phyloP scores from a whole-genome alignment of 2,329 filamentous ascomycete genomes.

The Sporothrix brunneoviolacea region DNA sequence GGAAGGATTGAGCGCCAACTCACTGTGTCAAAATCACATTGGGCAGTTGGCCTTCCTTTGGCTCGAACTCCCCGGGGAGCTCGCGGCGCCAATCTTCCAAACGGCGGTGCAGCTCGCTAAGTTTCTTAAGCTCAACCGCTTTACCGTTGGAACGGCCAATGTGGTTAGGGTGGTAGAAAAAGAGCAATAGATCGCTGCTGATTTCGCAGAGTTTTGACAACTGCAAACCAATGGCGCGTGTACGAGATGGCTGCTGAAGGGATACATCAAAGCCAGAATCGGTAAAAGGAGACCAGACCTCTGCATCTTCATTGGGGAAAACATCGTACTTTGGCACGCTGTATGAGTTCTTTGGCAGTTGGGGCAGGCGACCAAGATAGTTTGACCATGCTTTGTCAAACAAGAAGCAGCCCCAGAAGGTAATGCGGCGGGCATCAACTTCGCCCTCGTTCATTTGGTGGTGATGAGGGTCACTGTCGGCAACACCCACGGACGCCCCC shows the following conservation, averaged over 20 bases:
- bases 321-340: slow-evolving; percentile 87
- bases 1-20: slow-evolving; percentile 34
- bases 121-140: slow-evolving; percentile 78
- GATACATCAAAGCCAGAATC: slow-evolving; percentile 71
- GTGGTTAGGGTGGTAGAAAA: slow-evolving; percentile 81
- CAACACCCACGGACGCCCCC: slow-evolving; percentile 41
- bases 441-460: slow-evolving; percentile 64
- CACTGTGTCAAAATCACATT: slow-evolving; percentile 79
- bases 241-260: slow-evolving; percentile 72
- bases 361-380: slow-evolving; percentile 85
- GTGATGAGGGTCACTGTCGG: slow-evolving; percentile 41
- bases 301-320: slow-evolving; percentile 79
- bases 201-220: slow-evolving; percentile 84
- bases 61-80: slow-evolving; percentile 78
- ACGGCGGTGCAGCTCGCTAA: slow-evolving; percentile 84
- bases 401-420: slow-evolving; percentile 97
- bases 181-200: slow-evolving; percentile 78
- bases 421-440: slow-evolving; percentile 81
- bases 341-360: slow-evolving; percentile 71
- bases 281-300: slow-evolving; percentile 71
- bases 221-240: slow-evolving; percentile 73
- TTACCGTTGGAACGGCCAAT: slow-evolving; percentile 62
- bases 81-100: slow-evolving; percentile 84
- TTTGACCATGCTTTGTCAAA: slow-evolving; percentile 99
- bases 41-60: slow-evolving; percentile 81